Base-by-base conservation (phyloP, 208 protist species). In the Trypanosoma scelopori region DNA sequence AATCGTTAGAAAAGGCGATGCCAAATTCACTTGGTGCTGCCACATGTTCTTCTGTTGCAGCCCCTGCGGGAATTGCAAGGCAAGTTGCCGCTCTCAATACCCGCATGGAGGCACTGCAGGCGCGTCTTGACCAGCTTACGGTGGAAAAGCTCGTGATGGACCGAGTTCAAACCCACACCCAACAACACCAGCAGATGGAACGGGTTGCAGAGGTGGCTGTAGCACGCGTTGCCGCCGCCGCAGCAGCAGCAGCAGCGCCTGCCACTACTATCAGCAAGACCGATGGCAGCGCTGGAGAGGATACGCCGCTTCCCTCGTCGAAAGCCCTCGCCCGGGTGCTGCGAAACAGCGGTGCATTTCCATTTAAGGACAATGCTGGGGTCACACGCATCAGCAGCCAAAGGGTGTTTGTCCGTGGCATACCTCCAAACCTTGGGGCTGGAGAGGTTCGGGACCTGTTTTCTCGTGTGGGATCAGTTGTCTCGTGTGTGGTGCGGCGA, bases 391-490 rank as follows among this genome's bases (percentile, higher is more conserved):
- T 84, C 11, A 51, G 69, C 20, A 80, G 85, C 50, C 74, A 88
- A 60, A 59, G 58, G 22, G 70, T 92, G 23, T 45, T 76, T 6
- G 46, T 92, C 42, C 81, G 78, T 61, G 78, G 84, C 55, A 55
- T 92, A 4, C 85, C 85, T 22, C 64, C 75, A 43, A 89, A 81
- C 65, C 64, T 84, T 48, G 81, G 85, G 6, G 82, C 85, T 3
- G 53, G 76, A 3, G 85, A 87, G 46, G 78, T 92, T 60, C 82
- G 82, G 0, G 76, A 87, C 50, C 35, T 87, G 13, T 89, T 81
- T 67, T 72, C 74, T 15, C 65, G 69, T 53, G 67, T 56, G 1
- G 71, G 61, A 2, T 57, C 64, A 3, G 68, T 92, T 0, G 53
- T 92, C 42, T 82, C 81, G 43, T 92, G 85, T 55, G 76, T 81